Percentiles rank a stretch among this genome's conserved stretches.
These are phyloP conservation scores for Epichloe aotearoae DNA, from an alignment of 2,329 filamentous ascomycete species.

Conservation along the genomic window DNA sequence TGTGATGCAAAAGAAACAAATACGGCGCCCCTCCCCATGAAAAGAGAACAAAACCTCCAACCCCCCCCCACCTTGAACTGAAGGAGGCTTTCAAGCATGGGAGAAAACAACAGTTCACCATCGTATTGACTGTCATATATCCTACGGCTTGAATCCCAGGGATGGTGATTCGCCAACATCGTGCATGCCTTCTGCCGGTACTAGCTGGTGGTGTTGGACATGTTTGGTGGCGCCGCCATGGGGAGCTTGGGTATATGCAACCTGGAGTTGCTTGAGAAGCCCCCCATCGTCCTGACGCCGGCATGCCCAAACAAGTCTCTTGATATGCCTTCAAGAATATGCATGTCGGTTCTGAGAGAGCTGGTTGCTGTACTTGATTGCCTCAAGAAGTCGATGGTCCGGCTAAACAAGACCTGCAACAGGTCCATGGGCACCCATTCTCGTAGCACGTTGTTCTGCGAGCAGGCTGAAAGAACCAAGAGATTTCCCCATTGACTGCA, in stretches of 20 bases:
- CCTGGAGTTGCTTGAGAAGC: conserved; percentile 29
- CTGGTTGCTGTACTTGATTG: conserved; percentile 61
- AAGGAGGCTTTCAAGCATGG: not conserved
- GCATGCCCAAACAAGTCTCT: conserved; percentile 26
- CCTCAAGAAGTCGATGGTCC: conserved; percentile 65
- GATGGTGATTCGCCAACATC: too few relatives aligned
- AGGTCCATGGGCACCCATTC: conserved; percentile 41
- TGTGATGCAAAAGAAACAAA: not conserved
- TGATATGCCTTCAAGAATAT: conserved; percentile 51
- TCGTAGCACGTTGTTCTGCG: conserved; percentile 49
- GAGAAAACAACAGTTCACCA: not conserved
- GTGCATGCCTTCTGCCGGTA: not conserved
- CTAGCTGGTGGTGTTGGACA: not conserved
- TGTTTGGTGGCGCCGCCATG: conserved; percentile 8
- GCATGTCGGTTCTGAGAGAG: conserved; percentile 58
- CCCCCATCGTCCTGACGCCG: conserved; percentile 20
- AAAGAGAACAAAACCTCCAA: not conserved
- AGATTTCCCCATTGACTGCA: conserved; percentile 91
- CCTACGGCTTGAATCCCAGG: too few relatives aligned
- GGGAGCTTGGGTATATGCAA: conserved; percentile 10
- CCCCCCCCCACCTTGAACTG: not conserved
- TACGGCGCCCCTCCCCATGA: too few relatives aligned
- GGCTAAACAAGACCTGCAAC: conserved; percentile 49
- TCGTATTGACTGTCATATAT: not conserved
- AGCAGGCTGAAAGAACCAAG: conserved; percentile 75